phyloP scores from a whole-genome alignment of 1,284 basidiomycete species.

The Trichosporon sp. region DNA sequence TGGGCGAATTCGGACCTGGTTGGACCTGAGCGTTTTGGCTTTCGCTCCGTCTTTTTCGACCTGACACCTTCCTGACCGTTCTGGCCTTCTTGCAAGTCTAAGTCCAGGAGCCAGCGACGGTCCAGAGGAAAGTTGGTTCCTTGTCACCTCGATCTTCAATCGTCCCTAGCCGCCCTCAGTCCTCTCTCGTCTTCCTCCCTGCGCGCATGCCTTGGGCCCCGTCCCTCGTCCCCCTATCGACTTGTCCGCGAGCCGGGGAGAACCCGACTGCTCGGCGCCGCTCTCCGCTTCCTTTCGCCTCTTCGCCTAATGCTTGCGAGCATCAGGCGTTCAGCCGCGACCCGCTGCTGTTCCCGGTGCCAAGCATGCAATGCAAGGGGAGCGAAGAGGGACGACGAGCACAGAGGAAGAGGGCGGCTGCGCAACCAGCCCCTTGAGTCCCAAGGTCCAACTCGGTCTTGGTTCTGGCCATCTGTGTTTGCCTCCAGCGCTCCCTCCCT shows the following conservation, averaged over 20 bases:
- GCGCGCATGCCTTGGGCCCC: too few relatives aligned
- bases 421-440: neutral
- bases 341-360: neutral
- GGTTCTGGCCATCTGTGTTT: neutral
- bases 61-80: too few relatives aligned
- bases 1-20: neutral
- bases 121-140: neutral
- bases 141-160: neutral
- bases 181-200: neutral
- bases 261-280: neutral
- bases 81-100: neutral
- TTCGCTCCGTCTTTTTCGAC: neutral
- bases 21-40: neutral
- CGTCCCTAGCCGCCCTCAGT: neutral
- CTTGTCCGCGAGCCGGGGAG: neutral
- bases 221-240: neutral
- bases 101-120: neutral
- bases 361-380: neutral
- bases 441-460: neutral
- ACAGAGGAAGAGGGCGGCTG: neutral
- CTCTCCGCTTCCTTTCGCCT: neutral
- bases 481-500: neutral
- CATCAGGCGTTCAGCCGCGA: neutral
- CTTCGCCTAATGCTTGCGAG: neutral
- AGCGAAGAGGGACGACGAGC: neutral